These are phyloP conservation scores for Pleomassaria siparia DNA, from an alignment of 2,329 filamentous ascomycete species.

Conservation along the genomic window DNA sequence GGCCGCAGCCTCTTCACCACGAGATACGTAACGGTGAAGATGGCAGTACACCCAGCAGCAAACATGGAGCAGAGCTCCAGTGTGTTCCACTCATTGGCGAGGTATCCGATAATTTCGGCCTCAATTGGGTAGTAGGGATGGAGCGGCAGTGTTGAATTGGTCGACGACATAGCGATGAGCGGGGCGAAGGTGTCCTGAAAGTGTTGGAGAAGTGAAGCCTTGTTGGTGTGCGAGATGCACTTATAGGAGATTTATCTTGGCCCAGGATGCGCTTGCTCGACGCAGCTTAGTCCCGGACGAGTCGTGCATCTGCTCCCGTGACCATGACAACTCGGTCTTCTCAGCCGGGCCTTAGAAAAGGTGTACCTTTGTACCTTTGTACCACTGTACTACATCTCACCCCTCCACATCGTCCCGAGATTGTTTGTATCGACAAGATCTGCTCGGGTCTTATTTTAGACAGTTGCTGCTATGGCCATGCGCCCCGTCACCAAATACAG, in stretches of 20 bases:
- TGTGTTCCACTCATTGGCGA: slow-evolving; percentile 65
- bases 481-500: no score
- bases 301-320: not conserved
- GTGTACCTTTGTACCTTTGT: no score
- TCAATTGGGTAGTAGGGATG: slow-evolving; percentile 75
- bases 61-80: slow-evolving; percentile 63
- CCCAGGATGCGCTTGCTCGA: slow-evolving; percentile 1
- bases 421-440: no score
- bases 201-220: slow-evolving; percentile 12
- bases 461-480: no score
- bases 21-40: slow-evolving; percentile 60
- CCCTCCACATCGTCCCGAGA: no score
- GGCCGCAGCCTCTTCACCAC: slow-evolving; percentile 57
- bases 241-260: not conserved
- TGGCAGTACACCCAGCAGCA: slow-evolving; percentile 54
- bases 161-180: slow-evolving; percentile 8
- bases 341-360: no score
- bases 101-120: slow-evolving; percentile 62
- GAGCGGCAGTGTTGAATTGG: slow-evolving; percentile 12
- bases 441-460: no score
- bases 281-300: not conserved
- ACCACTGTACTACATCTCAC: no score
- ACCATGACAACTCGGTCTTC: no score
- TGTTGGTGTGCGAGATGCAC: not conserved
- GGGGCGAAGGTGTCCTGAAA: slow-evolving; percentile 9